A percentile compares a stretch with the other conserved stretches of the same genome.
phyloP scores from a whole-genome alignment of 306 rosid genomes.

The Pueraria montana region DNA sequence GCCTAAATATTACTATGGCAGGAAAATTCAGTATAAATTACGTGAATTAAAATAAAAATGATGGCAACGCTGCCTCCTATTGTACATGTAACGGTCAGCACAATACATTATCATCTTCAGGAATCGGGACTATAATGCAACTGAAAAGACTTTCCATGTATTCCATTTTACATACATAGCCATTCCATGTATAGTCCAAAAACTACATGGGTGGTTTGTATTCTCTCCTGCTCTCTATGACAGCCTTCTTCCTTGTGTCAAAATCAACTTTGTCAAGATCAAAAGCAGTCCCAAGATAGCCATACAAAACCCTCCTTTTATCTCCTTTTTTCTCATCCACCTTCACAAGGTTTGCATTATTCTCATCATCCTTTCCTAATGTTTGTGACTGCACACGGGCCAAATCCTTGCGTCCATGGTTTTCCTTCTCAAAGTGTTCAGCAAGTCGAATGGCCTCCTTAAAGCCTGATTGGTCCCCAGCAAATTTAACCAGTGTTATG shows the following conservation, averaged over 20 bases:
- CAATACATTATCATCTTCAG: conserved; percentile 48
- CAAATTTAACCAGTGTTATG: conserved; percentile 76
- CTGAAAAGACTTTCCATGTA: conserved; percentile 34
- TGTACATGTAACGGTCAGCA: conserved; percentile 43
- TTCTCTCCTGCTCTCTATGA: conserved; percentile 83
- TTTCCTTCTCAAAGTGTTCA: conserved; percentile 79
- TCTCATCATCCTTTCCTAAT: conserved; percentile 82
- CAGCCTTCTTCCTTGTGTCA: conserved; percentile 86
- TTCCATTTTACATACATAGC: conserved; percentile 39
- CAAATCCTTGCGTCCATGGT: conserved; percentile 88
- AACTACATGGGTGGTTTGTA: conserved; percentile 61
- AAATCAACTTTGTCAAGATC: conserved; percentile 92
- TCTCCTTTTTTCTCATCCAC: conserved; percentile 77
- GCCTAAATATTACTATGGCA: conserved; percentile 34
- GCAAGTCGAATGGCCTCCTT: conserved; percentile 85
- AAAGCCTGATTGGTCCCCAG: conserved; percentile 85
- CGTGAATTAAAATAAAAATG: conserved; percentile 16
- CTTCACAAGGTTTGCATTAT: conserved; percentile 82
- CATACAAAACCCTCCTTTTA: conserved; percentile 84
- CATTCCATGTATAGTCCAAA: conserved; percentile 51
- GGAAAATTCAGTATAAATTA: conserved; percentile 35
- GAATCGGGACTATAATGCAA: conserved; percentile 34
- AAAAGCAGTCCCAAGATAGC: conserved; percentile 87
- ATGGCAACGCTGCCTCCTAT: conserved; percentile 40
- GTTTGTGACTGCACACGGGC: conserved; percentile 66